These are phyloP conservation scores for Miscanthus sacchariflorus DNA, from an alignment of 202 grass and related monocot genomes.

Conservation along the genomic window DNA sequence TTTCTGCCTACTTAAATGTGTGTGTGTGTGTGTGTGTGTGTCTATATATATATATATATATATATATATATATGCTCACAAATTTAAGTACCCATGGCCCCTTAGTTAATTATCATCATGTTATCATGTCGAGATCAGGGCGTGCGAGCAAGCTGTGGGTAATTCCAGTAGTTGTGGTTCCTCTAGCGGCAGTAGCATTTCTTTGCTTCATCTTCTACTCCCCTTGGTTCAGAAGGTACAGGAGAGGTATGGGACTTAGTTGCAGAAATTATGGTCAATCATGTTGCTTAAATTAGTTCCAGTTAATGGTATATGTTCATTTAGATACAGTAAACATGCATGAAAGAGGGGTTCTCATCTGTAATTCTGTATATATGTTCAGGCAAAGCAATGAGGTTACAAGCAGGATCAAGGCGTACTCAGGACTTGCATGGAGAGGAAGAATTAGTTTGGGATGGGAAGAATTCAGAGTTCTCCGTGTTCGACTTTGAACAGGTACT, in stretches of 20 bases:
- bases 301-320: background rate
- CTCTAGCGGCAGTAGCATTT: background rate
- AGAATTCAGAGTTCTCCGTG: slow-evolving; percentile 44
- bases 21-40: too few species aligned
- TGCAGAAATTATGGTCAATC: background rate
- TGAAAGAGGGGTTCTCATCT: background rate
- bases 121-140: slow-evolving; percentile 28
- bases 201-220: slow-evolving; percentile 43
- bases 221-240: slow-evolving; percentile 23
- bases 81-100: background rate
- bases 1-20: background rate
- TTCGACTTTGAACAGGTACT: slow-evolving; percentile 41
- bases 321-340: background rate
- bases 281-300: background rate
- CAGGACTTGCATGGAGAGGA: slow-evolving; percentile 2
- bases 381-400: slow-evolving; percentile 9
- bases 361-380: background rate
- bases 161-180: slow-evolving; percentile 39
- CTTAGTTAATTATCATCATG: background rate
- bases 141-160: slow-evolving; percentile 28
- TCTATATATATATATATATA: too few species aligned
- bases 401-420: slow-evolving; percentile 9
- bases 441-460: slow-evolving; percentile 21
- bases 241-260: slow-evolving; percentile 37
- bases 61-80: too few species aligned